Evolutionary conservation across 345 rosid genomes (phyloP).

Genomic region (Streptanthus diversifolius): DNA sequence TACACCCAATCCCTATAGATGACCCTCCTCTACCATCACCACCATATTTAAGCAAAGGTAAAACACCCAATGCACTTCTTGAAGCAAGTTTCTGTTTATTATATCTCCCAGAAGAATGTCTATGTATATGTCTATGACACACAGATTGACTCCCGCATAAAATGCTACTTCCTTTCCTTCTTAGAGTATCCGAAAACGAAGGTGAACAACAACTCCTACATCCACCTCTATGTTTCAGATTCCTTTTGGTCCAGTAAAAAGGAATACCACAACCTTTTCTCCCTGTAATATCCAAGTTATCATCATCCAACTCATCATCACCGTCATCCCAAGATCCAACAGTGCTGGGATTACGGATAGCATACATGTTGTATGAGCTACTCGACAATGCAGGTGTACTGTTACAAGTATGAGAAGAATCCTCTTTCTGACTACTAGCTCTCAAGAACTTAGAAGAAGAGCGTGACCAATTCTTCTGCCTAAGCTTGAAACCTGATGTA

Average conservation of each 20-base stretch:
- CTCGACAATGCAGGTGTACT: constrained; percentile 85
- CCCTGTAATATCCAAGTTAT: constrained; percentile 60
- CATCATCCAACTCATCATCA: constrained; percentile 66
- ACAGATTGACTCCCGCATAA: constrained; percentile 66
- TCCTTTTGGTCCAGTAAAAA: constrained; percentile 74
- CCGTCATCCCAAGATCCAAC: constrained; percentile 76
- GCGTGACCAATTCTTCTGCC: constrained; percentile 52
- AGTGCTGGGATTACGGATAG: constrained; percentile 50
- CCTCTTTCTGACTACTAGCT: constrained; percentile 45
- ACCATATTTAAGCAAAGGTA: constrained; percentile 66
- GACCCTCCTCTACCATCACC: constrained; percentile 63
- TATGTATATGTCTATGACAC: constrained; percentile 48
- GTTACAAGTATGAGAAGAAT: constrained; percentile 61
- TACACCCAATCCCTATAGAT: constrained; percentile 54
- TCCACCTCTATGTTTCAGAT: constrained; percentile 58
- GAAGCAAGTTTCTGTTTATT: constrained; percentile 46
- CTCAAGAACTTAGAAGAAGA: constrained; percentile 58
- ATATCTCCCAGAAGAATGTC: constrained; percentile 42
- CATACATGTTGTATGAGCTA: constrained; percentile 64
- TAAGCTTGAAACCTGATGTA: constrained; percentile 43
- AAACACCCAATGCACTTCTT: constrained; percentile 58
- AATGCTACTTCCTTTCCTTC: constrained; percentile 76
- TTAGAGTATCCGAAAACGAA: constrained; percentile 79
- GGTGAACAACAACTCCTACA: constrained; percentile 83
- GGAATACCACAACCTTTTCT: constrained; percentile 90